phyloP scores from a whole-genome alignment of 345 rosid species.

The Linum lewisii region DNA sequence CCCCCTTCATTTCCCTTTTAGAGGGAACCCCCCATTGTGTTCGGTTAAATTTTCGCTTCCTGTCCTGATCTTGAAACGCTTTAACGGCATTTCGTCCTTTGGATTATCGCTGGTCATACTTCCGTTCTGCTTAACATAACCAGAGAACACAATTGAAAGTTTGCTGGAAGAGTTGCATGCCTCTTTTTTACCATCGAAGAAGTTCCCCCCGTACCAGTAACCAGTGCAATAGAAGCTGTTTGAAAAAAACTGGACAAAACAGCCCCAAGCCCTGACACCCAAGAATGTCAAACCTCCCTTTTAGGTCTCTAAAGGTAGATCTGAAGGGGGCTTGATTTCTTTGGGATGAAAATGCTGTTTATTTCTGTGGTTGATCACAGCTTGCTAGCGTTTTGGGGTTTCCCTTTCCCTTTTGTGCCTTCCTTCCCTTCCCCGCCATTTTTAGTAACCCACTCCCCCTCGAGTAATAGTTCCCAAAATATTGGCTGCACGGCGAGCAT shows the following conservation, averaged over 20 bases:
- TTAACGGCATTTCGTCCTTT: constrained; percentile 44
- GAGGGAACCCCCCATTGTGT: constrained; percentile 11
- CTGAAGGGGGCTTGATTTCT: constrained; percentile 41
- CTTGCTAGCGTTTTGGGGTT: constrained; percentile 62
- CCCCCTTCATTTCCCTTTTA: constrained; percentile 33
- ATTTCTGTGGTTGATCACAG: constrained; percentile 57
- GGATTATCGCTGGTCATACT: constrained; percentile 56
- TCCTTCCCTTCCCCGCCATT: constrained; percentile 52
- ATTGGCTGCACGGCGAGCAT: constrained; percentile 55
- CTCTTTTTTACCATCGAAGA: constrained; percentile 23
- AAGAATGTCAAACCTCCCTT: constrained; percentile 38
- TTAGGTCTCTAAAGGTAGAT: constrained; percentile 42
- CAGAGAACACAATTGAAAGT: constrained; percentile 43
- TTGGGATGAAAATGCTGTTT: constrained; percentile 64
- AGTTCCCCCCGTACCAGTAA: constrained; percentile 63
- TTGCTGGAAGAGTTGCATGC: constrained; percentile 48
- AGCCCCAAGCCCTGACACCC: constrained; percentile 52
- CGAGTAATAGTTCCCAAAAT: constrained; percentile 45
- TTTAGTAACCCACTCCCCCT: constrained; percentile 43
- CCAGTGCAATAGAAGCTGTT: constrained; percentile 47
- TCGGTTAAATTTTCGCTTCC: constrained; percentile 48
- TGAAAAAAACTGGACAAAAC: constrained; percentile 47
- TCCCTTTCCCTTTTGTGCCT: constrained; percentile 61
- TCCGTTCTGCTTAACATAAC: constrained; percentile 57
- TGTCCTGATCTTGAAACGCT: constrained; percentile 43